Conservation (phyloP, 2,329 filamentous ascomycete species). For the Colletotrichum sp. region DNA sequence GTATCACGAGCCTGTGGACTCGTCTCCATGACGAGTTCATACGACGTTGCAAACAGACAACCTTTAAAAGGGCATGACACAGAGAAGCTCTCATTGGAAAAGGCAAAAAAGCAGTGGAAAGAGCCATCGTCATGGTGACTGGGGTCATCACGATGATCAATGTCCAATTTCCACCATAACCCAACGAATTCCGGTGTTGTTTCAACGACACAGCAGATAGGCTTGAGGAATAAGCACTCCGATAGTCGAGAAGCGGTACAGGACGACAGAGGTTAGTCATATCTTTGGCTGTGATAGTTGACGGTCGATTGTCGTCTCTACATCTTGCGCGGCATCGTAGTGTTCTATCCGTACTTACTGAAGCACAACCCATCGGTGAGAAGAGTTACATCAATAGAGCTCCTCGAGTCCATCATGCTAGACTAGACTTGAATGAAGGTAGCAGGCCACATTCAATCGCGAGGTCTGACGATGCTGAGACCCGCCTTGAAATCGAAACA, state of each 20-base stretch:
- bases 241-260: not conserved
- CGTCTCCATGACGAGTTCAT: not conserved
- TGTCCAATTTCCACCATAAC: rapidly evolving
- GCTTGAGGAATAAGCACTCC: not conserved
- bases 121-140: not conserved
- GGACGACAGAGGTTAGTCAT: not conserved
- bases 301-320: not conserved
- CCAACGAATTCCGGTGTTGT: not conserved
- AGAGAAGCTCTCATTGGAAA: not conserved
- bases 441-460: not conserved
- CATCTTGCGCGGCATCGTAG: not conserved
- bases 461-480: not conserved
- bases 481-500: not conserved
- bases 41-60: not conserved
- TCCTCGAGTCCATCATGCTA: not conserved
- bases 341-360: not conserved
- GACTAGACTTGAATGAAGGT: not conserved
- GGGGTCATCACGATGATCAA: not conserved
- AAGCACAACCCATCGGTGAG: not conserved
- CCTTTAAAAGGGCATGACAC: not conserved
- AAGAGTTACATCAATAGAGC: not conserved
- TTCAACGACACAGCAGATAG: not conserved
- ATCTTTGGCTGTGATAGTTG: not conserved
- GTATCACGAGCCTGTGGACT: rapidly evolving
- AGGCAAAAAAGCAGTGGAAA: no score